Evolutionary conservation across 2,329 filamentous ascomycete genomes (phyloP), one percentile per base, ranked within the genome.

Genomic region (Colletotrichum graminicola): DNA sequence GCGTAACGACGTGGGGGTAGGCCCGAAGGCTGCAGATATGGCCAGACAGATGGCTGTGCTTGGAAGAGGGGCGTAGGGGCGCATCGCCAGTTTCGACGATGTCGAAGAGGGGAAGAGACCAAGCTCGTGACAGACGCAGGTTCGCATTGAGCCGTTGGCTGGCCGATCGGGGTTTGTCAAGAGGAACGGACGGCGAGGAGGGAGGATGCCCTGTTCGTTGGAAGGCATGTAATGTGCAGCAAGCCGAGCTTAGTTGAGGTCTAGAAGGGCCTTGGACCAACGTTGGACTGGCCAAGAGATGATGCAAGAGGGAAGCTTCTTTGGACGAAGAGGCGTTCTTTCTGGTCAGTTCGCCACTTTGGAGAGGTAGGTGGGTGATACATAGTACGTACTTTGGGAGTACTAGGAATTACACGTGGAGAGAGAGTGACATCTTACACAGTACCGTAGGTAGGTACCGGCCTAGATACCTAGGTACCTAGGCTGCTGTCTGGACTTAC

Each of bases 1-100:
- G 39, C 49, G 56, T 36, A 43, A 12, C 36, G 43, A n/a, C 39
- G 52, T 14, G 61, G 51, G 45, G 55, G 23, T n/a, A 59, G 68
- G 68, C 68, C 68, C 68, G 68, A 71, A 71, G 68, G 47, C 57
- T 71, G 68, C 68, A 71, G 68, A 71, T 52, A 60, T 59, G 59
- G 62, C 59, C 43, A 11, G 64, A 18, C 23, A 29, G n/a, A 21
- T 39, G 64, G 65, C 57, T 67, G 68, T 63, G 68, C 68, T 49
- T 16, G n/a, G 54, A 43, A 43, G 18, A 52, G 41, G 52, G 32
- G 41, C 36, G 52, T 57, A 29, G 45, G 52, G 59, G 65, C 65
- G 68, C 63, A 32, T 62, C 59, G 45, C 45, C 67, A 68, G 68
- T 68, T 68, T 71, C 57, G 43, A 67, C 43, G 32, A 29, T 18